Conservation (phyloP, 306 rosid genomes). For the Carpinus fangiana region DNA sequence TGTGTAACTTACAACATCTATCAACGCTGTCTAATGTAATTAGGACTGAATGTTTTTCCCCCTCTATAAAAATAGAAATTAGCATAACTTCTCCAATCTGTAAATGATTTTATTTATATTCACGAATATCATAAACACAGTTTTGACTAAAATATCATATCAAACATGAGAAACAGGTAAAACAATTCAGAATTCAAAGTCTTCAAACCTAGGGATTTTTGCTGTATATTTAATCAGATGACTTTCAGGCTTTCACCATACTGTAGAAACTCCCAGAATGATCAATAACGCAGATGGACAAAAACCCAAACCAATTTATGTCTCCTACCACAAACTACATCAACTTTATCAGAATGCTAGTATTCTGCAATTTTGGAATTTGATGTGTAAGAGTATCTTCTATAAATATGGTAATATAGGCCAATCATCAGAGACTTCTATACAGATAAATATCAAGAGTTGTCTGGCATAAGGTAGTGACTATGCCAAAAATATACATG, state of each 20-base stretch:
- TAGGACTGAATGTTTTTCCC: not conserved
- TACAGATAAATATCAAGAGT: not conserved
- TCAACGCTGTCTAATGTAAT: not conserved
- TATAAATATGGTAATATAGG: not conserved
- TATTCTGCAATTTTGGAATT: not conserved
- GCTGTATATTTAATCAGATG: not conserved
- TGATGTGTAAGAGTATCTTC: not conserved
- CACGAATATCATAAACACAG: not conserved
- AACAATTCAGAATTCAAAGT: not conserved
- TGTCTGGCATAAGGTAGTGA: not conserved
- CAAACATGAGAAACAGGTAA: not conserved
- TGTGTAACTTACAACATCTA: slow-evolving; percentile 9
- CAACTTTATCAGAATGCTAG: not conserved
- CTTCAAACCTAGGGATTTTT: not conserved
- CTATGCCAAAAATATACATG: not conserved
- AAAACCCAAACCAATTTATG: not conserved
- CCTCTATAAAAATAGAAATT: not conserved
- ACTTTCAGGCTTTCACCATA: not conserved
- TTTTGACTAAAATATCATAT: not conserved
- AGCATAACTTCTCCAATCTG: not conserved
- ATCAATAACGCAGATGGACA: not conserved
- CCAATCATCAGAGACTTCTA: not conserved
- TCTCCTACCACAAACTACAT: not conserved
- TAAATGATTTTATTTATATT: not conserved
- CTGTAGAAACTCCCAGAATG: not conserved